A percentile compares a stretch with the other conserved stretches of the same genome.
Conservation (phyloP, 2,329 filamentous ascomycete species). For the Mariannaea sp. region DNA sequence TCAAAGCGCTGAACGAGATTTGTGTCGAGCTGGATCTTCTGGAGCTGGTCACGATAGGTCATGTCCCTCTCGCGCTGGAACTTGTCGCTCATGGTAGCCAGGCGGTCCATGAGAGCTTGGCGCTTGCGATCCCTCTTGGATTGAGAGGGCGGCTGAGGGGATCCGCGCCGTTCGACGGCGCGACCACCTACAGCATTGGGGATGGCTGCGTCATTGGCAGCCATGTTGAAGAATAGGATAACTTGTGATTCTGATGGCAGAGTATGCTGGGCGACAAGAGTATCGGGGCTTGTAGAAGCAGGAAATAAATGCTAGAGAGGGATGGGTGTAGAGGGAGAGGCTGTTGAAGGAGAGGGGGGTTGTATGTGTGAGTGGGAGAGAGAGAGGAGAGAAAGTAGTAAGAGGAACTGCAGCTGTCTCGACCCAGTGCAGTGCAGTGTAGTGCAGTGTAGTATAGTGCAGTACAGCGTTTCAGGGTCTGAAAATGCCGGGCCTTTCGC, state of each 20-base stretch:
- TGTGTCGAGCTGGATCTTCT: constrained; percentile 90
- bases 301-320: too few species aligned
- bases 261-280: not conserved
- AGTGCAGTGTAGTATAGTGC: too few species aligned
- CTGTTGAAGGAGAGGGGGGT: not conserved
- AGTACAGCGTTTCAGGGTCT: not conserved
- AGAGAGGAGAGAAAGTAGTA: not conserved
- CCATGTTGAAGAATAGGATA: constrained; percentile 39
- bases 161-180: constrained; percentile 42
- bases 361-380: not conserved
- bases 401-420: not conserved
- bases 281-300: not conserved
- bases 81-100: constrained; percentile 74
- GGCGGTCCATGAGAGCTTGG: constrained; percentile 78
- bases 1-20: constrained; percentile 84
- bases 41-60: constrained; percentile 86
- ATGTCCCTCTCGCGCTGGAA: constrained; percentile 82
- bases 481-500: not conserved
- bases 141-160: constrained; percentile 48
- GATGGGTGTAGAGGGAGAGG: too few species aligned
- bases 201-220: constrained; percentile 45
- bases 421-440: too few species aligned
- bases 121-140: constrained; percentile 93
- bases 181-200: constrained; percentile 41
- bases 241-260: not conserved